A percentile compares a stretch with the other conserved stretches of the same genome.
Evolutionary conservation across 2,329 filamentous ascomycete genomes (phyloP).

Genomic region (Didymella lethalis): DNA sequence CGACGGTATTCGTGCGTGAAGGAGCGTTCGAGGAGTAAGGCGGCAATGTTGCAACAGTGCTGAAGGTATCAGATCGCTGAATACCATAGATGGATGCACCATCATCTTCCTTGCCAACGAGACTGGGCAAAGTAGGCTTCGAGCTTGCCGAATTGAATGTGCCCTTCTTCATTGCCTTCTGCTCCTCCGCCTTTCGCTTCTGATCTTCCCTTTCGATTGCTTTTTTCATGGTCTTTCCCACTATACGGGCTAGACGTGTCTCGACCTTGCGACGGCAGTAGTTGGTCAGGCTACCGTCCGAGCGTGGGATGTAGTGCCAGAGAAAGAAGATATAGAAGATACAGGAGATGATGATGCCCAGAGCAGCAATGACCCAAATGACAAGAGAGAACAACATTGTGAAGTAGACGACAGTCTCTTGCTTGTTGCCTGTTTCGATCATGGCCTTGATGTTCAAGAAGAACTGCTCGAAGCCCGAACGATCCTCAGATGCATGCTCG

Average conservation of each 20-base stretch:
- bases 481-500: conserved; percentile 64
- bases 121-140: conserved; percentile 53
- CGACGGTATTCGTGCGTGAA: conserved; percentile 61
- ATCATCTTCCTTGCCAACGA: conserved; percentile 48
- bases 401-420: conserved; percentile 82
- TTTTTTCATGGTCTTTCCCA: conserved; percentile 85
- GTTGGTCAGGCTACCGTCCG: conserved; percentile 79
- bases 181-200: conserved; percentile 54
- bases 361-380: conserved; percentile 83
- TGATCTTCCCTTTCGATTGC: conserved; percentile 79
- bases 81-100: conserved; percentile 50
- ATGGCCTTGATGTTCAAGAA: conserved; percentile 81
- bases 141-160: conserved; percentile 45
- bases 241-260: conserved; percentile 81
- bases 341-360: conserved; percentile 75
- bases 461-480: conserved; percentile 74
- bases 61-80: conserved; percentile 46
- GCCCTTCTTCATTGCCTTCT: conserved; percentile 56
- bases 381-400: conserved; percentile 93
- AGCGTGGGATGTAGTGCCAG: conserved; percentile 86
- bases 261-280: conserved; percentile 96
- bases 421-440: conserved; percentile 71
- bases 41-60: conserved; percentile 52
- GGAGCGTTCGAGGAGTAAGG: conserved; percentile 62
- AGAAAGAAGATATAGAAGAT: conserved; percentile 88